Evolutionary conservation across 2,329 filamentous ascomycete genomes (phyloP).

Genomic region (Penicillium sp.): DNA sequence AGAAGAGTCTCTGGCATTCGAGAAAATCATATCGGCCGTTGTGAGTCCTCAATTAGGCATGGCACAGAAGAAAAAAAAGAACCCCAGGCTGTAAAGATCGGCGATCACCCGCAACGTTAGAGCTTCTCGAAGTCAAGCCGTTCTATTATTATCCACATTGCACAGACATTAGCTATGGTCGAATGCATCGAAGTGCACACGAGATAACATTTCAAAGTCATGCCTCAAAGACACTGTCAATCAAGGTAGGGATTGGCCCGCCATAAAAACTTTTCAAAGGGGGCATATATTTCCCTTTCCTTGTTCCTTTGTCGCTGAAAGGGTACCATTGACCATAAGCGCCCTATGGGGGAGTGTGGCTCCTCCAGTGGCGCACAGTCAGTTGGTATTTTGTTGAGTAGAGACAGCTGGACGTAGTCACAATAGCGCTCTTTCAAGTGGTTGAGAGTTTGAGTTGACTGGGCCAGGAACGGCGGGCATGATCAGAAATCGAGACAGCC

Average conservation of each 20-base stretch:
- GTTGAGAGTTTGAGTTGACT: not conserved
- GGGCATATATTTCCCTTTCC: not conserved
- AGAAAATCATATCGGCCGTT: conserved; percentile 19
- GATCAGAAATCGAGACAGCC: not conserved
- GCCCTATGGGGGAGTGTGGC: not conserved
- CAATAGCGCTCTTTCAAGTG: not conserved
- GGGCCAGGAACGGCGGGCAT: not conserved
- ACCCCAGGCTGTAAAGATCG: conserved; percentile 19
- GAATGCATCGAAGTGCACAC: conserved; percentile 5
- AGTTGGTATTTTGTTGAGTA: not conserved
- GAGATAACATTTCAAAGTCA: not conserved
- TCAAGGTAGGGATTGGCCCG: not conserved
- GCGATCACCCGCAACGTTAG: conserved; percentile 6
- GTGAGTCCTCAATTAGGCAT: not conserved
- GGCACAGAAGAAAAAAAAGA: conserved; percentile 1
- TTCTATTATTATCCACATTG: conserved; percentile 29
- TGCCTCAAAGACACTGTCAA: not conserved
- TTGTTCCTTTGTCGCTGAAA: conserved; percentile 5
- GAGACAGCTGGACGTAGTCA: not conserved
- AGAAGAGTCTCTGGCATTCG: conserved; percentile 28
- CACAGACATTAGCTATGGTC: not conserved
- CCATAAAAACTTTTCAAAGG: not conserved
- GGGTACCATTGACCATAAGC: conserved; percentile 8
- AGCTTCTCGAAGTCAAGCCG: conserved; percentile 6
- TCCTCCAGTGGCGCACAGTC: not conserved